Conservation (phyloP, 2,329 filamentous ascomycete genomes). For the Dactylellina sp. region DNA sequence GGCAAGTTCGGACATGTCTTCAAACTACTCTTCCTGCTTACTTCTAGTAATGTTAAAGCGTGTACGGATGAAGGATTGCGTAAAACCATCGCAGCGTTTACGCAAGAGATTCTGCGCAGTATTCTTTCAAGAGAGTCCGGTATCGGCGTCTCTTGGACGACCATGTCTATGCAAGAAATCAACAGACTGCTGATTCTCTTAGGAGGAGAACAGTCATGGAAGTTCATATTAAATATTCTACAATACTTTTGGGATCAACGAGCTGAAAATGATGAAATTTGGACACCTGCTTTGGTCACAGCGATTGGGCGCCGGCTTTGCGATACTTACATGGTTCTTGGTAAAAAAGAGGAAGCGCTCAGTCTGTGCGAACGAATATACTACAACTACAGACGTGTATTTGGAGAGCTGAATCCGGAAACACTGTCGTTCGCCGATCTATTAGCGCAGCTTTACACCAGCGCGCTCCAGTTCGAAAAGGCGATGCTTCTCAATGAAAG, state of each 20-base stretch:
- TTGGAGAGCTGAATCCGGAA: neutral
- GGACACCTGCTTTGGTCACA: neutral
- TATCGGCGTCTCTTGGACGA: neutral
- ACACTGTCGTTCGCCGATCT: neutral
- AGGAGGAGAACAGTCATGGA: neutral
- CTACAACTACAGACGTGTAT: conserved; percentile 1
- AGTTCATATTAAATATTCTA: neutral
- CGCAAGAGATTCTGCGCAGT: conserved; percentile 11
- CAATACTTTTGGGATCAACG: neutral
- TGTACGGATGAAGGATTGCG: conserved; percentile 3
- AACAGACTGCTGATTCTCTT: conserved; percentile 1
- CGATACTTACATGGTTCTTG: conserved; percentile 1
- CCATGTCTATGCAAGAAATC: neutral
- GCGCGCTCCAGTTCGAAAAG: neutral
- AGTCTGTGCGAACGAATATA: neutral
- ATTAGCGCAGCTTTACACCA: neutral
- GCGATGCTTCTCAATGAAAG: neutral
- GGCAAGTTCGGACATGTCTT: conserved; percentile 10
- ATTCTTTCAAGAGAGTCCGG: conserved; percentile 11
- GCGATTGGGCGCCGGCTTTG: neutral
- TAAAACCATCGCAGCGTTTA: conserved; percentile 9
- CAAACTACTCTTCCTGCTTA: conserved; percentile 9
- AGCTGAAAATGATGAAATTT: neutral
- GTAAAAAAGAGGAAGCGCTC: neutral
- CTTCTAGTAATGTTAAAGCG: neutral